Conservation (phyloP, 305 asterid genomes). For the Fraxinus ornus region DNA sequence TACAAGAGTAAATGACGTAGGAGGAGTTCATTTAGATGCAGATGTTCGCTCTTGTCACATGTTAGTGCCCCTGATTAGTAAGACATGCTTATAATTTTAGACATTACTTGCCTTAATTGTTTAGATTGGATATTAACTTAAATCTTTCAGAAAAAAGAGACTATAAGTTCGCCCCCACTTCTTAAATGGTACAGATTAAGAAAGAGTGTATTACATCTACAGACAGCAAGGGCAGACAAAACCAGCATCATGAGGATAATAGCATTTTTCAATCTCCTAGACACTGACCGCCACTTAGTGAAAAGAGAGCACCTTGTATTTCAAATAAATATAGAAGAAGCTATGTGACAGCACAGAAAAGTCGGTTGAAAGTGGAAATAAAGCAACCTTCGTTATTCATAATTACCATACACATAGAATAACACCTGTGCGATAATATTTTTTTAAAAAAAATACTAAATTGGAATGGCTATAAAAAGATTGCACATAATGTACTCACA, state of each 20-base stretch:
- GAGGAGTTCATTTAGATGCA: neutral
- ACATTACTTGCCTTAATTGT: neutral
- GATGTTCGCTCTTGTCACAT: neutral
- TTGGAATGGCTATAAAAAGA: neutral
- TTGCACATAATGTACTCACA: conserved; percentile 48
- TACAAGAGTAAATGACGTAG: neutral
- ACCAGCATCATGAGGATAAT: neutral
- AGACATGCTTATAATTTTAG: neutral
- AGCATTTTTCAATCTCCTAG: neutral
- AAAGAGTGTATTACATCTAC: neutral
- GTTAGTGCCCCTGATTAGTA: neutral
- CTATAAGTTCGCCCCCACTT: neutral
- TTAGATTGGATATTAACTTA: neutral
- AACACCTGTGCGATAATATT: neutral
- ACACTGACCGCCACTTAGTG: neutral
- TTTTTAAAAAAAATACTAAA: neutral
- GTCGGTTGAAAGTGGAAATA: neutral
- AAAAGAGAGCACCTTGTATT: neutral
- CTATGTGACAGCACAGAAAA: neutral
- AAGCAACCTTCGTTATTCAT: neutral
- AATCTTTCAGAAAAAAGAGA: neutral
- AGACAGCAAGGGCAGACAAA: neutral
- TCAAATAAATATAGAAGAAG: neutral
- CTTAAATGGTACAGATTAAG: neutral
- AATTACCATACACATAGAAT: neutral